Evolutionary conservation across 2,329 filamentous ascomycete genomes (phyloP), one percentile per base, ranked within the genome.

Genomic region (Dactylellina haptotyla): DNA sequence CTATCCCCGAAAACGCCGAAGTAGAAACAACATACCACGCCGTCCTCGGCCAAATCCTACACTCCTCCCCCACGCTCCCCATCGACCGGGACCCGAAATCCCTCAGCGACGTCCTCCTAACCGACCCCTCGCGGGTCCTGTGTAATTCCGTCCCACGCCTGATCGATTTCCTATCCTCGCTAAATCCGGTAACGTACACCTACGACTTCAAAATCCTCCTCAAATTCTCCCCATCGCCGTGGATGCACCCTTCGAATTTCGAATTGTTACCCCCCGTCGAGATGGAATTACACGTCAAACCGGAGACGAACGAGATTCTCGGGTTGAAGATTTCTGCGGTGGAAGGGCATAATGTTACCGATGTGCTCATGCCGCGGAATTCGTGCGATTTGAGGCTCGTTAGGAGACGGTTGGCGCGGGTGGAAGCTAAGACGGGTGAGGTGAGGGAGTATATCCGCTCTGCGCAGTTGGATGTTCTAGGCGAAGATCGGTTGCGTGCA

Each of bases 161-260:
- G 3, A 25, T 73, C 16, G 69, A 73, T 12, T 73, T 73, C 14
- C 34, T 73, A 20, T 73, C 69, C 3, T 57, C 69, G 32, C 41
- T 73, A 5, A 73, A 61, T 14, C 69, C 69, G 0, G 56, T 66
- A 16, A 73, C 69, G 23, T 66, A 61, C 16, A 59, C 56, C 41
- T 73, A 73, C 69, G 69, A 73, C 37, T 73, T 73, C 14, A 61
- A 62, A 26, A 66, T 73, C 26, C 57, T 71, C 12, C 62, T 78
- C 28, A 75, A 74, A 39, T 77, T 78, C 51, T 65, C 75, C 20
- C 76, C 77, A 25, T 77, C 76, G 1, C 77, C 77, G n/a, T 78
- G 76, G 76, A 45, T 41, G 8, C 58, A 75, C 28, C 76, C 72
- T 1, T 45, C 62, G 34, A 71, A 56, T 23, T 78, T 78, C 39